Conservation (phyloP, 73 alveolate species). For the Blepharisma japonicum region DNA sequence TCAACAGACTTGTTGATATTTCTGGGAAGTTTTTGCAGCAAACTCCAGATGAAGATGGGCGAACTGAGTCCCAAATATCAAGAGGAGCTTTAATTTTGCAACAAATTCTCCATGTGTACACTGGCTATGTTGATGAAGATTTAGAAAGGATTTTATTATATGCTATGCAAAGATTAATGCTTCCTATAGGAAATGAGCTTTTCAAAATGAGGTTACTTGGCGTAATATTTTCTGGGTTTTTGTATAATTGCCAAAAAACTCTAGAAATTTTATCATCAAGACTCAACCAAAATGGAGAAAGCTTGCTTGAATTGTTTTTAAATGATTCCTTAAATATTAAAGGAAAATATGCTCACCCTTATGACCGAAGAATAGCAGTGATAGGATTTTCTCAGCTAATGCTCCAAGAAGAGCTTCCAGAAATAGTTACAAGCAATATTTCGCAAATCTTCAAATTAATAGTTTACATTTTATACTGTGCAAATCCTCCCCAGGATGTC, state of each 20-base stretch:
- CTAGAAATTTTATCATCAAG: neutral
- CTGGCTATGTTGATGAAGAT: neutral
- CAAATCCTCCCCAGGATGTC: no score
- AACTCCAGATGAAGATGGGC: neutral
- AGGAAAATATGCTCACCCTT: neutral
- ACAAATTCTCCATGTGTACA: neutral
- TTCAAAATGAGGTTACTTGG: constrained; percentile 17
- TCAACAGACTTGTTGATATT: neutral
- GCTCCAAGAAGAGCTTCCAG: neutral
- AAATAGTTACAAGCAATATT: neutral
- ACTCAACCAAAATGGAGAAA: neutral
- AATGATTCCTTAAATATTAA: neutral
- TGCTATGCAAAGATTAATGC: neutral
- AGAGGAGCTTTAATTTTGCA: constrained; percentile 25
- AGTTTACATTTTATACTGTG: no score
- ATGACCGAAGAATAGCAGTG: constrained; percentile 2
- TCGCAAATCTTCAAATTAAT: neutral
- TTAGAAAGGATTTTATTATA: neutral
- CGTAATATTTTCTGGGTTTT: neutral
- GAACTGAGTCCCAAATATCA: constrained; percentile 7
- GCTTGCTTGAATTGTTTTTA: neutral
- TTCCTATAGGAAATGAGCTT: neutral
- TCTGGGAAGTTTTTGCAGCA: neutral
- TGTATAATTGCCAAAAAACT: neutral
- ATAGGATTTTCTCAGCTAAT: neutral